Conservation (phyloP, 306 rosid species). For the Dryas alaskensis region DNA sequence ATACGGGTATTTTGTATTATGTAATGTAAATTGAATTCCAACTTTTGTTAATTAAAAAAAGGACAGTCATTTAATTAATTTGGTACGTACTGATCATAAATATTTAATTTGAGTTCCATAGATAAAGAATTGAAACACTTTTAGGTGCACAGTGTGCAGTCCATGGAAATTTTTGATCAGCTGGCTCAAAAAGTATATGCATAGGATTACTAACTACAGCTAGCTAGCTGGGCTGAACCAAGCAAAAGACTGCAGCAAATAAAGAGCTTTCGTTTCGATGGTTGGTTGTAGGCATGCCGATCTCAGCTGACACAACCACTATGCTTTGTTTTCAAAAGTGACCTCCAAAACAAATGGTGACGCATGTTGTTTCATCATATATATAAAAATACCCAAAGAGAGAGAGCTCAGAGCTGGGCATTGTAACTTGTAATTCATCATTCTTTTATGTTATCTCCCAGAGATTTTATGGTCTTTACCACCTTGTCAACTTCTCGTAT, state of each 20-base stretch:
- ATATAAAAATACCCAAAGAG: not conserved
- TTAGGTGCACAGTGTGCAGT: constrained; percentile 11
- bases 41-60: not conserved
- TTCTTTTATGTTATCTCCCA: constrained; percentile 17
- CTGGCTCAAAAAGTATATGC: not conserved
- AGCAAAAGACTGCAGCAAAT: constrained; percentile 38
- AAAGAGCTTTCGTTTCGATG: constrained; percentile 37
- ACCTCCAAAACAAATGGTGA: constrained; percentile 38
- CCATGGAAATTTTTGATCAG: constrained; percentile 9
- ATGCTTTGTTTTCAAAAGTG: constrained; percentile 50
- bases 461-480: not conserved
- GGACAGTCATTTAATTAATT: not conserved
- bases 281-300: constrained; percentile 47
- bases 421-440: constrained; percentile 32
- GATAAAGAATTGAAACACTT: not conserved
- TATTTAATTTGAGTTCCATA: not conserved
- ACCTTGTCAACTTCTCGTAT: constrained; percentile 21
- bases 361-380: constrained; percentile 12
- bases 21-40: no score
- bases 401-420: not conserved
- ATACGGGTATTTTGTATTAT: not conserved
- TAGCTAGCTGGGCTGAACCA: constrained; percentile 24
- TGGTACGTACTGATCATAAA: not conserved
- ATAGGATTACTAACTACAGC: constrained; percentile 13
- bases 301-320: constrained; percentile 68